Evolutionary conservation across 228 moss, liverwort and hornwort species (phyloP), one percentile per base, ranked within the genome.

Genomic region (Sphagnum fallax): DNA sequence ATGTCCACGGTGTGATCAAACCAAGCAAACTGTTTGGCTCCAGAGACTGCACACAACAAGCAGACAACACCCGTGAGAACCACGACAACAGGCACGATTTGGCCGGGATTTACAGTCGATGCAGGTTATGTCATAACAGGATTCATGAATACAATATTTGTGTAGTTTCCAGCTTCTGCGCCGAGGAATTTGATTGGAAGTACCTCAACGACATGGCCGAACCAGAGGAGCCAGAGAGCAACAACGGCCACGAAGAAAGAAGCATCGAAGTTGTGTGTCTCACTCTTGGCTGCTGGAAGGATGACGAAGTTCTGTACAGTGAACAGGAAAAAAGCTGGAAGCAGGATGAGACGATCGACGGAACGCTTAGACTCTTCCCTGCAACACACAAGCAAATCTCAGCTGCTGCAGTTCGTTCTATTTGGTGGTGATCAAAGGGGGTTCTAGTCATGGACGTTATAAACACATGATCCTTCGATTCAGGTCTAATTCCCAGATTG

Each of bases 271-370:
- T 18, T 48, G 74, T 86, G 82, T 14, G 49, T 48, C 0, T 16
- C n/a, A 13, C 10, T 51, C 48, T 59, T 8, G 0, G 77, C 86
- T 0, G 89, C 76, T 0, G 75, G 81, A 10, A 89, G 66, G 10
- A 92, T 4, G 0, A 91, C 89, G n/a, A 87, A 92, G 2, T 84
- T 83, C 58, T 92, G 83, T 0, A 75, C 15, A 50, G 81, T 69
- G 77, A 89, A 85, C 52, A 92, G 76, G 73, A 92, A 87, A 32
- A 89, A 79, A 48, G 91, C 89, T 5, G 91, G 91, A 0, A 89
- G 79, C 50, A 67, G 69, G n/a, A 92, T 75, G 68, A 89, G 60
- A 67, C 87, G 82, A 65, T 82, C 81, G 52, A 85, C 64, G 4
- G 91, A 75, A 4, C 78, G 81, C 81, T 89, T 89, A 0, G 89